phyloP scores from a whole-genome alignment of 352 stramenopile genomes.

The Pythium phragmitis region DNA sequence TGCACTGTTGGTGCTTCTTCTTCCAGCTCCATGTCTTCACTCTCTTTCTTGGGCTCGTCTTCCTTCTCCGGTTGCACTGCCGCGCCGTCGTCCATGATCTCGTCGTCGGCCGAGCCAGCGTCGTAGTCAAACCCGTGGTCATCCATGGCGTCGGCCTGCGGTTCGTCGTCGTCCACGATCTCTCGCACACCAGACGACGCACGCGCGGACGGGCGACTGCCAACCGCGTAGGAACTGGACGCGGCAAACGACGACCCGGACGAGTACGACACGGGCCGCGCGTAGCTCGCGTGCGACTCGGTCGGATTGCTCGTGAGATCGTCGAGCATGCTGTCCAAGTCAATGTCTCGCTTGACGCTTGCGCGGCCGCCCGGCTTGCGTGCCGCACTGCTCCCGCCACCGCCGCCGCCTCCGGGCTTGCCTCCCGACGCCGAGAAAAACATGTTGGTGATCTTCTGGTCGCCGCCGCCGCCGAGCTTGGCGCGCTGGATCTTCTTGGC shows the following conservation, averaged over 20 bases:
- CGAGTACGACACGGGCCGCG: conserved; percentile 57
- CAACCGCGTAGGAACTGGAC: neutral
- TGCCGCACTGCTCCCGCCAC: conserved; percentile 3
- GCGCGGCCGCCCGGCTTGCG: conserved; percentile 27
- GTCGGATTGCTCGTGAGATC: conserved; percentile 84
- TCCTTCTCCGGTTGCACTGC: conserved; percentile 29
- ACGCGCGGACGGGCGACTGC: neutral
- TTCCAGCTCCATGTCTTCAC: conserved; percentile 15
- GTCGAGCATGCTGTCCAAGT: conserved; percentile 85
- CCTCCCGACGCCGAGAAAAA: conserved; percentile 67
- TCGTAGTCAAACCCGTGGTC: conserved; percentile 20
- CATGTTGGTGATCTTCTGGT: conserved; percentile 90
- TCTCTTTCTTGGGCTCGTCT: conserved; percentile 33
- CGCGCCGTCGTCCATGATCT: conserved; percentile 26
- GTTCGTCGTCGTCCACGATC: conserved; percentile 24
- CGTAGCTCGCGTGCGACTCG: conserved; percentile 50
- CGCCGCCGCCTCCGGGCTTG: conserved; percentile 32
- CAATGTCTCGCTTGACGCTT: conserved; percentile 68
- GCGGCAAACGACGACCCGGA: conserved; percentile 32
- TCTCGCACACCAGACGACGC: conserved; percentile 9
- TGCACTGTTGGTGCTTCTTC: conserved; percentile 8
- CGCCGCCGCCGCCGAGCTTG: conserved; percentile 66
- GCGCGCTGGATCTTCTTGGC: conserved; percentile 85
- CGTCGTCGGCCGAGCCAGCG: conserved; percentile 8
- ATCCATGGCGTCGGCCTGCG: conserved; percentile 13